These are phyloP conservation scores for Hemisphaericaspora nanyangensis DNA, from an alignment of 805 yeast species.

Conservation along the genomic window DNA sequence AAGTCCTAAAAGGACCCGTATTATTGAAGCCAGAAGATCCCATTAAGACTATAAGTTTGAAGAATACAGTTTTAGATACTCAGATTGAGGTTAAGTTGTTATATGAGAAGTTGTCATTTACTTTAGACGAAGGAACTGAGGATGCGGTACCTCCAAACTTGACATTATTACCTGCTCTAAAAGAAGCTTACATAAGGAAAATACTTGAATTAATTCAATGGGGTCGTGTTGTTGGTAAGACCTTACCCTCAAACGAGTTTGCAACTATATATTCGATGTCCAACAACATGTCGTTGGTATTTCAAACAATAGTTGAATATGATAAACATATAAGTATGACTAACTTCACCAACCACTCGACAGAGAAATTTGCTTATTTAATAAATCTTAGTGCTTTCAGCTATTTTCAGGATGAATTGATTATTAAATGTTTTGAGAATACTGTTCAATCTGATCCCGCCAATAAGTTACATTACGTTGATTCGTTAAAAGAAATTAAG, in stretches of 20 bases:
- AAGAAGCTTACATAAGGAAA: constrained; percentile 54
- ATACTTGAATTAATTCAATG: constrained; percentile 45
- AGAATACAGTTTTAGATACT: constrained; percentile 50
- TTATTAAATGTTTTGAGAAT: constrained; percentile 38
- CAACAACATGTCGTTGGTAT: constrained; percentile 31
- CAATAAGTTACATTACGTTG: constrained; percentile 35
- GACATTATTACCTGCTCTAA: constrained; percentile 15
- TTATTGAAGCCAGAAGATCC: constrained; percentile 39
- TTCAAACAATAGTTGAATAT: constrained; percentile 31
- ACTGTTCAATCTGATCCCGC: constrained; percentile 29
- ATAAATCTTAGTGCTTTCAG: constrained; percentile 27
- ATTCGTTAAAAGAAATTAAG: constrained; percentile 26
- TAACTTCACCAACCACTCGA: constrained; percentile 15
- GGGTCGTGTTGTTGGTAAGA: constrained; percentile 15
- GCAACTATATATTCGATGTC: constrained; percentile 25
- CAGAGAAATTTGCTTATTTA: constrained; percentile 20
- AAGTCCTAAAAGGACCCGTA: constrained; percentile 67
- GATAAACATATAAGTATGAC: constrained; percentile 31
- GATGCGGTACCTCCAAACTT: constrained; percentile 50
- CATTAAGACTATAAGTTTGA: constrained; percentile 51
- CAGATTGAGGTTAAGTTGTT: constrained; percentile 56
- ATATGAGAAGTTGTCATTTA: constrained; percentile 44
- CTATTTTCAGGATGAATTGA: constrained; percentile 37
- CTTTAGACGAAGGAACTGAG: constrained; percentile 19
- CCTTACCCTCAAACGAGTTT: constrained; percentile 18